A percentile compares a stretch with the other conserved stretches of the same genome.
These are phyloP conservation scores for Mixia osmundae DNA, from an alignment of 1,284 basidiomycete genomes.

Conservation along the genomic window DNA sequence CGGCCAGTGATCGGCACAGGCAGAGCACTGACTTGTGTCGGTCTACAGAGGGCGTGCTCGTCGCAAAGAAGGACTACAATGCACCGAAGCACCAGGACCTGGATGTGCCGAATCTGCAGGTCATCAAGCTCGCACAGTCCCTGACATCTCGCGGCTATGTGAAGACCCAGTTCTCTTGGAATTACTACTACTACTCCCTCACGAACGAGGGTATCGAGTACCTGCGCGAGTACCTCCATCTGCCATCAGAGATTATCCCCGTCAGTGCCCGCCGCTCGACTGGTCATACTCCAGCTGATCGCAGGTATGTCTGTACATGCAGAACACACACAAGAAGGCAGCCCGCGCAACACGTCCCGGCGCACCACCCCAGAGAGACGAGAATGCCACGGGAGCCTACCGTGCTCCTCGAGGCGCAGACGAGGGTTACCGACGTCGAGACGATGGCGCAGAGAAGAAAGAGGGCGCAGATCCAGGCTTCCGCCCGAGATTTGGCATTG, in stretches of 20 bases:
- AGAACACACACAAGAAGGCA: slow-evolving; percentile 75
- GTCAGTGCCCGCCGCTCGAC: neutral
- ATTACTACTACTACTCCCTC: slow-evolving; percentile 27
- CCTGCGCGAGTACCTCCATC: slow-evolving; percentile 83
- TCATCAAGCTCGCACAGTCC: slow-evolving; percentile 98
- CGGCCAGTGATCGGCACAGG: neutral
- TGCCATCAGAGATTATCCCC: slow-evolving; percentile 38
- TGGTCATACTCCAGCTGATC: neutral
- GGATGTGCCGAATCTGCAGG: slow-evolving; percentile 87
- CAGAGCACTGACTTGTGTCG: neutral
- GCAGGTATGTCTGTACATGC: neutral
- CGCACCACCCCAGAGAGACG: slow-evolving; percentile 25
- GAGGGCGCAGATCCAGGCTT: slow-evolving; percentile 15
- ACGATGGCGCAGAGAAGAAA: slow-evolving; percentile 22
- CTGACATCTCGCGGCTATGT: slow-evolving; percentile 85
- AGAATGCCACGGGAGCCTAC: slow-evolving; percentile 52
- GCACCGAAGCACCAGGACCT: slow-evolving; percentile 93
- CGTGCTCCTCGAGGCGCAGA: slow-evolving; percentile 47
- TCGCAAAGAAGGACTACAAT: slow-evolving; percentile 98
- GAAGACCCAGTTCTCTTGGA: slow-evolving; percentile 58
- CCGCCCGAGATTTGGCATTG: slow-evolving; percentile 16
- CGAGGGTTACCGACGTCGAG: slow-evolving; percentile 54
- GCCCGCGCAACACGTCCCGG: slow-evolving; percentile 46
- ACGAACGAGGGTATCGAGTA: slow-evolving; percentile 87
- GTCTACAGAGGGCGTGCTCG: slow-evolving; percentile 70